Base-by-base conservation (phyloP, 768 basidiomycete species). In the Punctularia strigosozonata region DNA sequence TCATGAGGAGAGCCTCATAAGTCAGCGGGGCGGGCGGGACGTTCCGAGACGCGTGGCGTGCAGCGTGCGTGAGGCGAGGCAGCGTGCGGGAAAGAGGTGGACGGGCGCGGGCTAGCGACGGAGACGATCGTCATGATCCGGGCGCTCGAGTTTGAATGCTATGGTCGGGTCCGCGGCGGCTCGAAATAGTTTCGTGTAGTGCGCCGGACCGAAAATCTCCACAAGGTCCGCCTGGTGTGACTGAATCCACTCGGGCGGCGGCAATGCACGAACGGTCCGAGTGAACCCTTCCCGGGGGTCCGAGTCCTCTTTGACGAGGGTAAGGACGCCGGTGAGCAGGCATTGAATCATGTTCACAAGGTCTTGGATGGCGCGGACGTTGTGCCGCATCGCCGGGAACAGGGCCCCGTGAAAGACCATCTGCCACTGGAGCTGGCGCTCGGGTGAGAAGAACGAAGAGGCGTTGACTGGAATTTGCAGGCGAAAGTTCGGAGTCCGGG, bases 381-480 rank as follows among this genome's bases (percentile, higher is more conserved):
- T 53, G 43, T 63, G 63, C 15, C 63, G 56, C 39, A 63, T 50
- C 42, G 54, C 53, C 19, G 58, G 57, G 49, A 64, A 63, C 38
- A 60, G 51, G 28, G 59, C 59, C 40, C 57, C 56, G 44, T 61
- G 84, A 54, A 89, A 89, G 50, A 86, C 82, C 84, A 87, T 86
- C 56, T 87, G 75, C 85, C 86, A 89, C 54, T 87, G 84, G 33
- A 87, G 72, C 43, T 82, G 75, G 48, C 85, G 65, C 55, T 88
- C 82, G 8, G 83, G 83, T 36, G 79, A 81, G 63, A 88, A 89
- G 60, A 89, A 88, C 19, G 85, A 84, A 28, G 77, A 79, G 26
- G 85, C 84, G 46, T 87, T 76, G 42, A 77, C 66, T 6, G 85
- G 85, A 25, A 88, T 69, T 51, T 82, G 77, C 5, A 87, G 64